These are phyloP conservation scores for Rutstroemia sp. DNA, from an alignment of 2,329 filamentous ascomycete genomes.

Conservation along the genomic window DNA sequence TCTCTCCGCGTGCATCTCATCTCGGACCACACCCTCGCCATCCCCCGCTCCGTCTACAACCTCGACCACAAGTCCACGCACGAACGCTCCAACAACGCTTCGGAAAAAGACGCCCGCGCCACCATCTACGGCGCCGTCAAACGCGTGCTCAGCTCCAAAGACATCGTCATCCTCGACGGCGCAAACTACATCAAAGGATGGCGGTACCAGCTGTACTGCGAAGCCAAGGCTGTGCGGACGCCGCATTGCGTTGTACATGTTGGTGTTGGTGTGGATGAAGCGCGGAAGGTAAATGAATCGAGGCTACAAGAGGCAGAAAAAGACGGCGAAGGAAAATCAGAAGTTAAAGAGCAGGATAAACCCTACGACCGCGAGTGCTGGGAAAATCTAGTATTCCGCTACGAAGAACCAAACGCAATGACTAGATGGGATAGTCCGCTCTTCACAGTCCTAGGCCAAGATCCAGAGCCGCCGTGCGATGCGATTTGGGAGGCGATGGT, in stretches of 20 bases:
- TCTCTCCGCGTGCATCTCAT: conserved; percentile 63
- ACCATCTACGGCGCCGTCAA: conserved; percentile 72
- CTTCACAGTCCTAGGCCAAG: conserved; percentile 72
- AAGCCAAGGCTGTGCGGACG: conserved; percentile 72
- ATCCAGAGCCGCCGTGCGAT: conserved; percentile 59
- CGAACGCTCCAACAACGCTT: conserved; percentile 61
- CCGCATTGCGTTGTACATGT: conserved; percentile 67
- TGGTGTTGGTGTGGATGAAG: conserved; percentile 46
- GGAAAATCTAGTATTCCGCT: conserved; percentile 50
- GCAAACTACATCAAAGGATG: conserved; percentile 88
- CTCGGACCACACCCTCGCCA: conserved; percentile 63
- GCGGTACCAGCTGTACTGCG: conserved; percentile 79
- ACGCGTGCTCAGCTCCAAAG: conserved; percentile 60
- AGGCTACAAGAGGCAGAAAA: conserved; percentile 36
- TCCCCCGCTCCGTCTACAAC: conserved; percentile 65
- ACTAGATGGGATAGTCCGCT: conserved; percentile 77
- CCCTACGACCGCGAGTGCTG: conserved; percentile 25
- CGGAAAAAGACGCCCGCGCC: conserved; percentile 77
- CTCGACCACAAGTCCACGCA: conserved; percentile 50
- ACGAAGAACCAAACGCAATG: conserved; percentile 84
- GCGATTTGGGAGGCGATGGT: conserved; percentile 68
- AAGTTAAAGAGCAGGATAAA: conserved; percentile 24
- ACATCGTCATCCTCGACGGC: conserved; percentile 73
- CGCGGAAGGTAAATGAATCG: conserved; percentile 51
- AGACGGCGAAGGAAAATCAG: conserved; percentile 29